Evolutionary conservation across 1,284 basidiomycete species (phyloP), one percentile per base, ranked within the genome.

Genomic region (Heliocybe sulcata): DNA sequence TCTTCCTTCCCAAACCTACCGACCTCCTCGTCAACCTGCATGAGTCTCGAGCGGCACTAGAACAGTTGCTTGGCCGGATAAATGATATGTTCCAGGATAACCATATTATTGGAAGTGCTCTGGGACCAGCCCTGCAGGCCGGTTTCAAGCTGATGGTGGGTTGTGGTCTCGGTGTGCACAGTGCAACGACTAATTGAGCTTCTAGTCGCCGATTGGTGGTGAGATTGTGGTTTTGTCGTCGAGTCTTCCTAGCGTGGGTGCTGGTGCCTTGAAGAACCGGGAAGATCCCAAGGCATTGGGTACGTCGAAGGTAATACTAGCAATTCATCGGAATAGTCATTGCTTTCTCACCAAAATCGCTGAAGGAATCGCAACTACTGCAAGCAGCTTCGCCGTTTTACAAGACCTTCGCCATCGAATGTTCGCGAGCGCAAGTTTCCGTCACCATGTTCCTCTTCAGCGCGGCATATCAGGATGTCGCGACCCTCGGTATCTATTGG

Each of bases 381-480:
- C 92, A 94, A 74, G 81, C 94, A 16, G 92, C 91, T 0, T 92
- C 91, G 31, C 82, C 89, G 8, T 99, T 98, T 77, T 99, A 98
- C 81, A 99, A 99, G 79, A 94, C 93, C 0, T 98, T 99, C 63
- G 94, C 97, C 19, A 99, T 99, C 67, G 96, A 99, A 64, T 99
- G 96, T 70, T 98, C 96, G 8, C 86, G 96, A 61, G 88, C 91
- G 9, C 97, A 99, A 70, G 91, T 99, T 35, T 95, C 95, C 0
- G 95, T 99, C 55, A 96, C 99, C 70, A 98, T 99, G 96, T 99
- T 98, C 87, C 78, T 99, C 54, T 98, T 98, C 75, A 91, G 90
- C 58, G 81, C 92, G 14, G 78, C 81, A 25, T 99, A 99, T 70
- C 95, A 96, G 61, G 97, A 99, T 71, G 92, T 99, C 38, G 94